Base-by-base conservation (phyloP, 176 grass and related monocot genomes). In the Aegilops tauschii region DNA sequence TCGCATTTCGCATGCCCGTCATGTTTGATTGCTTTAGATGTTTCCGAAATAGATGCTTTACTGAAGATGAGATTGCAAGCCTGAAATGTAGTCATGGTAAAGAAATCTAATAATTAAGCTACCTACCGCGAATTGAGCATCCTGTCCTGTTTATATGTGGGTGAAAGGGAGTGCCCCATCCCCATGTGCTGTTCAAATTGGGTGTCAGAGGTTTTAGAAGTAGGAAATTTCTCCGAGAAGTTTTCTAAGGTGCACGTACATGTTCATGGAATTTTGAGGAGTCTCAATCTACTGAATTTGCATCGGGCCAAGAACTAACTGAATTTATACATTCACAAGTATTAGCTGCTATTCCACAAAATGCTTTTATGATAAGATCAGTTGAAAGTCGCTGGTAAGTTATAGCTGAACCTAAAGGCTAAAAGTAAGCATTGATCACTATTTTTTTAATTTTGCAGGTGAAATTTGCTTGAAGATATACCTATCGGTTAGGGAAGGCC, bases 391-490 rank as follows among this genome's bases (percentile, higher is more conserved):
- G 14, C 34, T 69, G 13, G 28, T 44, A 61, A 68, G 37, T 9
- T 69, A 7, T 44, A 29, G 14, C 0, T 20, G 4, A 28, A 28
- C 20, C 21, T 69, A 36, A 63, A 23, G 20, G 25, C 10, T 69
- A 36, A 63, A 18, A 7, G 12, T 90, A 52, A 10, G 27, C 42
- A 20, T 36, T 36, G 67, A 37, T 84, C 14, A 50, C 58, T 66
- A 35, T 84, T 88, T 32, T 61, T 50, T 34, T 34, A 82, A 52
- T 17, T 83, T 76, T 88, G 49, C 79, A 92, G 96, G 96, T 89
- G 96, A 98, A 90, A 94, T 98, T 86, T 82, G 86, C 80, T 77
- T 95, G 74, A 92, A 52, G 44, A 86, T 98, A 79, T 79, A 87
- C 40, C 39, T 90, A 11, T 90, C 89, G 5, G 73, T 87, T 80